These are phyloP conservation scores for Polygonum aviculare DNA, from an alignment of 148 eudicot genomes.

Conservation along the genomic window DNA sequence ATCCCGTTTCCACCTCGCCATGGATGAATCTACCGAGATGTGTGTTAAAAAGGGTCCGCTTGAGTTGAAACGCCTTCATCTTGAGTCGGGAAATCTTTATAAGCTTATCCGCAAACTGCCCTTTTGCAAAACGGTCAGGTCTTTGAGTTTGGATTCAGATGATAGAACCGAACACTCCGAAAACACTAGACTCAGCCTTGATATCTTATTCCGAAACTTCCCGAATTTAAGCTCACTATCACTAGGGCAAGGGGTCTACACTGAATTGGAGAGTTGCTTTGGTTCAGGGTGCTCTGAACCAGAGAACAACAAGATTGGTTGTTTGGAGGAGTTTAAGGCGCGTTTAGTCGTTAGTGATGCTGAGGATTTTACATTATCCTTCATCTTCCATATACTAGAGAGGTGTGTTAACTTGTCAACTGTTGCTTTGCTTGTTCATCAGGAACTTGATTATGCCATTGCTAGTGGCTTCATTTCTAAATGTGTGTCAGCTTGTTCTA, in stretches of 20 bases:
- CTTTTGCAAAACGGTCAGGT: slow-evolving; percentile 22
- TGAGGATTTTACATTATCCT: slow-evolving; percentile 28
- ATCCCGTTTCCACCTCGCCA: slow-evolving; percentile 37
- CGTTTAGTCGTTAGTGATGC: slow-evolving; percentile 28
- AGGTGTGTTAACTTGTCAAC: slow-evolving; percentile 26
- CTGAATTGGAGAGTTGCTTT: slow-evolving; percentile 32
- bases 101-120: slow-evolving; percentile 26
- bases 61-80: slow-evolving; percentile 30
- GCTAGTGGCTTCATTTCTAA: slow-evolving; percentile 26
- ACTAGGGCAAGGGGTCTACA: slow-evolving; percentile 40
- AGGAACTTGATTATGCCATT: slow-evolving; percentile 30
- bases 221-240: slow-evolving; percentile 38
- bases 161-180: slow-evolving; percentile 9
- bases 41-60: slow-evolving; percentile 21
- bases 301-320: slow-evolving; percentile 16
- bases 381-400: slow-evolving; percentile 33
- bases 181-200: slow-evolving; percentile 21
- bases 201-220: slow-evolving; percentile 27
- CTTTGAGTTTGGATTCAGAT: slow-evolving; percentile 28
- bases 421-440: slow-evolving; percentile 40
- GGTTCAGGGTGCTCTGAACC: slow-evolving; percentile 15
- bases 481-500: slow-evolving; percentile 27
- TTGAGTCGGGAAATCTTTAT: slow-evolving; percentile 27
- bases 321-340: slow-evolving; percentile 35
- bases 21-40: slow-evolving; percentile 29